Evolutionary conservation across 805 yeast species (phyloP), one percentile per base, ranked within the genome.

Genomic region (Cyberlindnera bimundalis): DNA sequence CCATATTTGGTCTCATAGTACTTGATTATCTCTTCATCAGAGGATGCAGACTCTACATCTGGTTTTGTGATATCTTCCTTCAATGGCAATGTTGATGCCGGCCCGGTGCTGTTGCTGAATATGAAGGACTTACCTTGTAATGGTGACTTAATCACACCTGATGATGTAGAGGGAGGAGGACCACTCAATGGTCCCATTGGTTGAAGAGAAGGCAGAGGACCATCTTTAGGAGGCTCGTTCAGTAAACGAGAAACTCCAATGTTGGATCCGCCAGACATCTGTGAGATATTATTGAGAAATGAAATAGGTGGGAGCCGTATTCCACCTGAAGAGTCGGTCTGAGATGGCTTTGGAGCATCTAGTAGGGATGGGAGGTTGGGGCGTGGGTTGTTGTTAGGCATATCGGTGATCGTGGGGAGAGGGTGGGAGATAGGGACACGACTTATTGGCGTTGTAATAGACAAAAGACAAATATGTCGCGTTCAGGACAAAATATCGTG

Each of bases 271-370:
- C 13, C 28, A 13, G 41, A 41, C 16, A 35, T 15, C 12, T 35
- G 41, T 27, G 40, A 19, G 12, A 33, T 31, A 29, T 34, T 44
- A 35, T 35, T 48, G 11, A 60, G 51, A 35, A 67, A 64, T 0
- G 71, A 66, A 13, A 68, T 63, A 1, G 72, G 70, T 10, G 73
- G 72, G 10, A 68, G 49, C 29, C 66, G 58, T 17, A 67, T 59
- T 3, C 49, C 52, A 13, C 46, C 42, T 3, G 49, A 39, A 14
- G 39, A 13, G 10, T 32, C 39, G 3, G 25, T 17, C 35, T 33
- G 39, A 10, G 38, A 19, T 13, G 33, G 13, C 15, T 19, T 18
- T 17, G 45, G 47, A 9, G 40, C 14, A 18, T 48, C 47, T 25
- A 42, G 29, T 17, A 46, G 34, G 3, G 47, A 48, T 13, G 53